phyloP scores from a whole-genome alignment of 805 yeast genomes.

The Sugiyamaella marilandica region DNA sequence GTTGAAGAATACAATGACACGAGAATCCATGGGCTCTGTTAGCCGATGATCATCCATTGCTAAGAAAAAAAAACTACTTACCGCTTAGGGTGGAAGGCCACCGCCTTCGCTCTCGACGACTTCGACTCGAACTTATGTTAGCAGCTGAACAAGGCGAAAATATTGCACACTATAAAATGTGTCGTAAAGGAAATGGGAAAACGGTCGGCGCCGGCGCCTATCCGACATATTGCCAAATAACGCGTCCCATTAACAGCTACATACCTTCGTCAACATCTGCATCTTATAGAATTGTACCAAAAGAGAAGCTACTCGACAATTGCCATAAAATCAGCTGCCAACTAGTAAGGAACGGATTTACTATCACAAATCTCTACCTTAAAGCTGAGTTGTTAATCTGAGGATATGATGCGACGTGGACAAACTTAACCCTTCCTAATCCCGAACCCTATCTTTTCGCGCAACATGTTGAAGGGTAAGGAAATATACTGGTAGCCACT shows the following conservation, averaged over 20 bases:
- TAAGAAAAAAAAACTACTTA: slow-evolving; percentile 24
- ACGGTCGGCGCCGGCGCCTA: background rate
- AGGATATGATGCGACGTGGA: slow-evolving; percentile 11
- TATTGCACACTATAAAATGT: background rate
- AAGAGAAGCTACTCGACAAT: background rate
- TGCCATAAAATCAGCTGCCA: background rate
- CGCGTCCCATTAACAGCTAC: slow-evolving; percentile 22
- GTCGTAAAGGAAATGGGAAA: background rate
- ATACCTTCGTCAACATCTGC: slow-evolving; percentile 78
- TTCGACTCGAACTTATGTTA: slow-evolving; percentile 79
- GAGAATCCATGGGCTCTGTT: slow-evolving; percentile 81
- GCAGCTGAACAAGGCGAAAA: background rate
- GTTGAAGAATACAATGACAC: slow-evolving; percentile 96
- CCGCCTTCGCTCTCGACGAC: slow-evolving; percentile 95
- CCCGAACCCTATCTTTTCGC: background rate
- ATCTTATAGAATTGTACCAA: slow-evolving; percentile 33
- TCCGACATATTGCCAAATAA: background rate
- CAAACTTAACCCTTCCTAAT: background rate
- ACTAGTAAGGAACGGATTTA: background rate
- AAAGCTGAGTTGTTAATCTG: background rate
- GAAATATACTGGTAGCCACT: too few species aligned
- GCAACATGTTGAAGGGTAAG: background rate
- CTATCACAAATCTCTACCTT: too few species aligned
- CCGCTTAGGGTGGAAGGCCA: slow-evolving; percentile 92
- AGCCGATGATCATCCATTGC: slow-evolving; percentile 4